Evolutionary conservation across 148 eudicot species (phyloP).

Genomic region (Polygonum maritimum): DNA sequence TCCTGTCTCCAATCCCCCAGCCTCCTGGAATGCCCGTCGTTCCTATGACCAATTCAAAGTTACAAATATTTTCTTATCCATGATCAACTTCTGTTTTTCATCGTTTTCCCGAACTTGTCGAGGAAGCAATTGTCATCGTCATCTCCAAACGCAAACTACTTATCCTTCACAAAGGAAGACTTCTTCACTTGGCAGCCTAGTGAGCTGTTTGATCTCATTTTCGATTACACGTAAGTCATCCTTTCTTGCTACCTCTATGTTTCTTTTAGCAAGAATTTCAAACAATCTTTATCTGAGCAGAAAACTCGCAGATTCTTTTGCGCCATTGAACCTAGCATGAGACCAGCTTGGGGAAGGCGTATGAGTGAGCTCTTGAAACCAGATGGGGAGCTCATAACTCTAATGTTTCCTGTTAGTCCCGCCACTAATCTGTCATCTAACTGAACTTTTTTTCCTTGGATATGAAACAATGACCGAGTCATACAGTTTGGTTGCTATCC

Average conservation of each 20-base stretch:
- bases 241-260: neutral
- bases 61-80: neutral
- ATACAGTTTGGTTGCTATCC: neutral
- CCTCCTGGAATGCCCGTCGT: too few species aligned
- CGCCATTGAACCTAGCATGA: slow-evolving; percentile 68
- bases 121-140: slow-evolving; percentile 46
- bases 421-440: neutral
- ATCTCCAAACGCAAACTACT: slow-evolving; percentile 38
- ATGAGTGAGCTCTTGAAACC: slow-evolving; percentile 58
- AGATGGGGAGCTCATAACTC: slow-evolving; percentile 79
- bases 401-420: slow-evolving; percentile 67
- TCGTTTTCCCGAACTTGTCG: slow-evolving; percentile 2
- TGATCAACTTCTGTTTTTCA: neutral
- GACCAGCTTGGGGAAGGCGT: slow-evolving; percentile 62
- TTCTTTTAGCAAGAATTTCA: neutral
- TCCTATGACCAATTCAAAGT: neutral
- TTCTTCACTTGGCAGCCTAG: slow-evolving; percentile 71
- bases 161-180: slow-evolving; percentile 47
- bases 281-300: neutral
- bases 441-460: neutral
- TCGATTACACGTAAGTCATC: slow-evolving; percentile 79
- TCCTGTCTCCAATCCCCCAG: too few species aligned
- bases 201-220: slow-evolving; percentile 75
- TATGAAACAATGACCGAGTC: neutral
- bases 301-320: slow-evolving; percentile 68